Percentiles rank a stretch among this genome's conserved stretches.
Conservation (phyloP, 2,329 filamentous ascomycete species). For the Fusarium heterosporum region DNA sequence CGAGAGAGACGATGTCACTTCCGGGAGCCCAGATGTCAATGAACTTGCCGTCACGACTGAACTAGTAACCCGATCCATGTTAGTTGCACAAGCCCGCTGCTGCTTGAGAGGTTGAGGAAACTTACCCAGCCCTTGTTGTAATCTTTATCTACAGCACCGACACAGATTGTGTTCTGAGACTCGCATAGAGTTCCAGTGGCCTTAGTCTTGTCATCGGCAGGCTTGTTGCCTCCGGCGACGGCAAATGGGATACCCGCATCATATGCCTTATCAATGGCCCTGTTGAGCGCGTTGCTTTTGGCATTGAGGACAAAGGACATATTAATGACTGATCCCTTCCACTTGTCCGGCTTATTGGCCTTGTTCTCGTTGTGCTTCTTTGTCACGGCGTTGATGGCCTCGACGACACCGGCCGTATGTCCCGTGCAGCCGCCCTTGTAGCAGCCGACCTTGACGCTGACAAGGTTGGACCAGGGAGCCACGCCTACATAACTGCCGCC, state of each 20-base stretch:
- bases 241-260: conserved; percentile 7
- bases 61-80: conserved; percentile 7
- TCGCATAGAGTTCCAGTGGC: conserved; percentile 9
- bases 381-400: conserved; percentile 4
- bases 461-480: conserved; percentile 3
- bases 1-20: conserved; percentile 6
- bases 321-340: conserved; percentile 9
- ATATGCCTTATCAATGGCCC: conserved; percentile 7
- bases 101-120: background rate
- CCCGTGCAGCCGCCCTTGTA: conserved; percentile 1
- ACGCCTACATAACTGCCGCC: background rate
- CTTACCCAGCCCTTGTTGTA: conserved; percentile 10
- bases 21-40: conserved; percentile 6
- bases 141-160: conserved; percentile 6
- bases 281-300: conserved; percentile 9
- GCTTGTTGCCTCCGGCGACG: conserved; percentile 9
- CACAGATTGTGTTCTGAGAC: conserved; percentile 10
- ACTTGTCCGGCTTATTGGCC: conserved; percentile 5
- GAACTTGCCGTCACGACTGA: conserved; percentile 8
- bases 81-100: background rate
- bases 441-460: conserved; percentile 9
- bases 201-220: background rate
- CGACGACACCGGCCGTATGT: background rate
- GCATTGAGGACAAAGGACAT: conserved; percentile 3
- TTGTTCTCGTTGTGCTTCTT: conserved; percentile 8